These are phyloP conservation scores for Corymbia calophylla DNA, from an alignment of 441 rosid species.

Conservation along the genomic window DNA sequence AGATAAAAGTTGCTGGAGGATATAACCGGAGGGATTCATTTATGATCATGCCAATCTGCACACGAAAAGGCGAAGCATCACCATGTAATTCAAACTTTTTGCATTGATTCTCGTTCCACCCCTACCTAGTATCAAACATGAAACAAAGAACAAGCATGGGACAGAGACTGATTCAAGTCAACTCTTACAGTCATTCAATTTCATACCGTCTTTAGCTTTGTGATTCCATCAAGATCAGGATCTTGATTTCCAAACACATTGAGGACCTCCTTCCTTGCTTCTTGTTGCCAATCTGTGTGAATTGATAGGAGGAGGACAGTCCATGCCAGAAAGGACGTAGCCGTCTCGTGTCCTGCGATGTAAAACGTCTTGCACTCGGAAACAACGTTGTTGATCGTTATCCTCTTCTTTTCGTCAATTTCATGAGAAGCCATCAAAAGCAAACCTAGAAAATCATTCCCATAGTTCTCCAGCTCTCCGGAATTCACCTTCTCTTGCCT, in stretches of 20 bases:
- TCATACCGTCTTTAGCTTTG: conserved; percentile 24
- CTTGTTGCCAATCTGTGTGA: conserved; percentile 40
- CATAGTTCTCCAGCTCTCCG: not conserved
- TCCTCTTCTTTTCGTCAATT: conserved; percentile 7
- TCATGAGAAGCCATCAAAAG: conserved; percentile 19
- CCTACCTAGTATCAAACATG: not conserved
- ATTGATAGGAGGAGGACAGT: conserved; percentile 27
- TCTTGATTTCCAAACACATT: conserved; percentile 17
- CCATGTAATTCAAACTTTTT: not conserved
- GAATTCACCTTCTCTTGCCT: not conserved
- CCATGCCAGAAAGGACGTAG: conserved; percentile 30
- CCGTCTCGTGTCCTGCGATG: conserved; percentile 31
- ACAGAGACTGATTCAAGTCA: not conserved
- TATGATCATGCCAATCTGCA: not conserved
- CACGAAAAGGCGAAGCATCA: not conserved
- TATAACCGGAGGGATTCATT: not conserved
- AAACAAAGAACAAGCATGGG: not conserved
- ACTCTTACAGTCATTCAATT: not conserved
- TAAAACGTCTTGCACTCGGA: conserved; percentile 34
- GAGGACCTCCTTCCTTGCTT: conserved; percentile 26
- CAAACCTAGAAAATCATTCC: conserved; percentile 28
- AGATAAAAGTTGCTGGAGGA: not conserved
- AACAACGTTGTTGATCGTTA: not conserved
- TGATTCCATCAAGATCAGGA: conserved; percentile 18
- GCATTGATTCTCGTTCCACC: not conserved